A percentile compares a stretch with the other conserved stretches of the same genome.
Conservation (phyloP, 2,329 filamentous ascomycete genomes). For the Venturia asperata region DNA sequence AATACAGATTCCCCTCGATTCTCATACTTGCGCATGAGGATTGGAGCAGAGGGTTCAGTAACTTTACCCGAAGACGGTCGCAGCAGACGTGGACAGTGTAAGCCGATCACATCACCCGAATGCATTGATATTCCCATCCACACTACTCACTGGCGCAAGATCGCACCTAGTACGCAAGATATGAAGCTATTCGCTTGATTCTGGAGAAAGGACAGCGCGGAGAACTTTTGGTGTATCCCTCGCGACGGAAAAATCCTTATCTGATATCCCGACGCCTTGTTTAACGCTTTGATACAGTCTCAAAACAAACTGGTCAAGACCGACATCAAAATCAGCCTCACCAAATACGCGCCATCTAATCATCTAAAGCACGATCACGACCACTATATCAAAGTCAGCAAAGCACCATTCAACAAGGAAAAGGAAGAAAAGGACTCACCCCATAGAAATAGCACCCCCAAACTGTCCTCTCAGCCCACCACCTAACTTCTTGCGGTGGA, state of each 20-base stretch:
- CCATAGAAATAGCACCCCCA: constrained; percentile 12
- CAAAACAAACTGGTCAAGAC: background rate
- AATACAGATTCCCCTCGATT: too few relatives aligned
- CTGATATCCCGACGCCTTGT: background rate
- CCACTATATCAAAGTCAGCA: background rate
- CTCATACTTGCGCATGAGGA: too few relatives aligned
- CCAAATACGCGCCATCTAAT: background rate
- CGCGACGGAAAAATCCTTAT: background rate
- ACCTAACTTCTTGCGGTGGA: constrained; percentile 13
- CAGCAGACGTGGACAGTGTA: too few relatives aligned
- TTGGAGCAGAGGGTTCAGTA: too few relatives aligned
- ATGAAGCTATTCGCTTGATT: too few relatives aligned
- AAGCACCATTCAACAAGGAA: background rate
- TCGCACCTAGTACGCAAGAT: too few relatives aligned
- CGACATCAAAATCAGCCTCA: too few relatives aligned
- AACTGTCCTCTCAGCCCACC: constrained; percentile 16
- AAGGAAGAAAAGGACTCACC: background rate
- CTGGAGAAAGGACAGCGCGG: too few relatives aligned
- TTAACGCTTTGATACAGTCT: background rate
- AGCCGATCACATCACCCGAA: too few relatives aligned
- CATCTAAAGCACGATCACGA: background rate
- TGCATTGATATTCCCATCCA: too few relatives aligned
- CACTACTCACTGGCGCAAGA: too few relatives aligned
- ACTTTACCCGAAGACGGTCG: too few relatives aligned
- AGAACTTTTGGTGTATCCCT: background rate